Conservation (phyloP, 306 rosid genomes). For the Corylus americana region DNA sequence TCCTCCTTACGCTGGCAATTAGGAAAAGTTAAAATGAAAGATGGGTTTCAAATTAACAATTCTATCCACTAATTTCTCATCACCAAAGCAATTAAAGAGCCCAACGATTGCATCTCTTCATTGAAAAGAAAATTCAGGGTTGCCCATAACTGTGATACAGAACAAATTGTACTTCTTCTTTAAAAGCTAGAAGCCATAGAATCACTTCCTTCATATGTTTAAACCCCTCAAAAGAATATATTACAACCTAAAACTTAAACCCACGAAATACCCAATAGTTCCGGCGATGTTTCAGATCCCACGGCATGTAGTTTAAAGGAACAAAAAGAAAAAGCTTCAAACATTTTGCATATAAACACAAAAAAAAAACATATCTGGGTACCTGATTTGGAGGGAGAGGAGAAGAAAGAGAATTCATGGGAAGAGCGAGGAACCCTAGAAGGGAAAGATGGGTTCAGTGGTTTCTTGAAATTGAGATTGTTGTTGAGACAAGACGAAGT, state of each 20-base stretch:
- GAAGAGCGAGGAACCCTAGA: slow-evolving; percentile 43
- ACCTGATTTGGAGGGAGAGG: slow-evolving; percentile 69
- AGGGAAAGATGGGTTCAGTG: slow-evolving; percentile 25
- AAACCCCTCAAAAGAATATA: neutral
- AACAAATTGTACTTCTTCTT: neutral
- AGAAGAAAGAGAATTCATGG: slow-evolving; percentile 41
- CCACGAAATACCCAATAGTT: slow-evolving; percentile 6
- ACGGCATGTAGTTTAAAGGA: neutral
- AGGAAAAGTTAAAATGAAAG: neutral
- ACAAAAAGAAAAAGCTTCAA: neutral
- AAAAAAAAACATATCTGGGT: neutral
- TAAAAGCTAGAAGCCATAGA: neutral
- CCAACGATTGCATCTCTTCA: neutral
- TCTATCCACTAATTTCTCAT: neutral
- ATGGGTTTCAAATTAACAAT: neutral
- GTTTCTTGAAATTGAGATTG: slow-evolving; percentile 37
- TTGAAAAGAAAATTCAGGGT: neutral
- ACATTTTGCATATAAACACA: neutral
- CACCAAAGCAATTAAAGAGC: neutral
- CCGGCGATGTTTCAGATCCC: slow-evolving; percentile 7
- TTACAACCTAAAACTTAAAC: slow-evolving; percentile 3
- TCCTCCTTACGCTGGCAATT: neutral
- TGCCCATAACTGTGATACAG: neutral
- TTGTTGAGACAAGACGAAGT: slow-evolving; percentile 33
- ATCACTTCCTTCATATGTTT: neutral